Conservation (phyloP, 305 asterid species). For the Fraxinus platypoda region DNA sequence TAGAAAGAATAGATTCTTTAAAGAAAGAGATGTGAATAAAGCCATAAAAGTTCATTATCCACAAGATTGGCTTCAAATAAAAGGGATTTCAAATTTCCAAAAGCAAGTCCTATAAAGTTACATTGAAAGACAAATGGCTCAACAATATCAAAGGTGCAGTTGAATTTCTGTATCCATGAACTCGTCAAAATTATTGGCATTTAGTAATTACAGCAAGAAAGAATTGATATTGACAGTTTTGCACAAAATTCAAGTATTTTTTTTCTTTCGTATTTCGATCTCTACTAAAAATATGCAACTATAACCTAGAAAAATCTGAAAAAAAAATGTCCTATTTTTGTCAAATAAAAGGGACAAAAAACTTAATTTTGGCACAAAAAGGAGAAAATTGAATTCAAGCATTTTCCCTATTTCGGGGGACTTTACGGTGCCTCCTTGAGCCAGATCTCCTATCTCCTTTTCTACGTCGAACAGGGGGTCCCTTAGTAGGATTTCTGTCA, state of each 20-base stretch:
- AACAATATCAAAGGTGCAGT: not conserved
- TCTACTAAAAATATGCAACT: constrained; percentile 22
- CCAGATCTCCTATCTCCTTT: constrained; percentile 54
- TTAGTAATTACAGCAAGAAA: constrained; percentile 36
- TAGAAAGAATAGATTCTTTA: not conserved
- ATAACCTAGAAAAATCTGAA: constrained; percentile 14
- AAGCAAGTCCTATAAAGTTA: not conserved
- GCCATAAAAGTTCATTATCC: not conserved
- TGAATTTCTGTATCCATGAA: constrained; percentile 12
- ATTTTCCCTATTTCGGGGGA: constrained; percentile 41
- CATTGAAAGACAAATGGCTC: not conserved
- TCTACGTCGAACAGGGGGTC: constrained; percentile 37
- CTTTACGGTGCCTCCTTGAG: constrained; percentile 60
- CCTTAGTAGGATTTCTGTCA: constrained; percentile 35
- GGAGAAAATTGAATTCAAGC: constrained; percentile 35
- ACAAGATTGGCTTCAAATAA: not conserved
- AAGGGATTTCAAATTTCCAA: not conserved
- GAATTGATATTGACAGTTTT: constrained; percentile 25
- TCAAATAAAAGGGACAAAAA: constrained; percentile 17
- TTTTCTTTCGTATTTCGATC: constrained; percentile 12
- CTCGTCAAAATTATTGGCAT: constrained; percentile 29
- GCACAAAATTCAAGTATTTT: constrained; percentile 25
- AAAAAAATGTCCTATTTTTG: constrained; percentile 25
- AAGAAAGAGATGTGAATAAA: not conserved
- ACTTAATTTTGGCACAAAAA: constrained; percentile 33